phyloP scores from a whole-genome alignment of 2,329 filamentous ascomycete genomes.

The Falciphora oryzae region DNA sequence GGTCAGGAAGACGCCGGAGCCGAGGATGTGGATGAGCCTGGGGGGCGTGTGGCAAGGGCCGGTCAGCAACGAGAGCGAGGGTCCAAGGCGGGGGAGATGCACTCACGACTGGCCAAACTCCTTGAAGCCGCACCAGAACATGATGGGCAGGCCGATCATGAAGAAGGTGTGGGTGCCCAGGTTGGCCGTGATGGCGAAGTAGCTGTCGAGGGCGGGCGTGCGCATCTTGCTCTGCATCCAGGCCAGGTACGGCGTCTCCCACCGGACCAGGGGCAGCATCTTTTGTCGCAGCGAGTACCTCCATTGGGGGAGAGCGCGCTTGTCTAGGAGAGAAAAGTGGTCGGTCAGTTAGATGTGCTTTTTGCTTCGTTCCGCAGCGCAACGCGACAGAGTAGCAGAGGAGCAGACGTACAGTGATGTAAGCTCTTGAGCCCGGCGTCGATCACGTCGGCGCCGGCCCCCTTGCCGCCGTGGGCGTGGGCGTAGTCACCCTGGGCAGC shows the following conservation, averaged over 20 bases:
- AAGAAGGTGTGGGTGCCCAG: conserved; percentile 98
- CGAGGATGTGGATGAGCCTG: conserved; percentile 69
- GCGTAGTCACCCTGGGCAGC: not conserved
- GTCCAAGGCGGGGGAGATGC: not conserved
- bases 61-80: not conserved
- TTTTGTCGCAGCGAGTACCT: conserved; percentile 77
- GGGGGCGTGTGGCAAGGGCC: not conserved
- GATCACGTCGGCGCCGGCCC: conserved; percentile 26
- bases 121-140: conserved; percentile 94
- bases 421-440: conserved; percentile 77
- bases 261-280: conserved; percentile 80
- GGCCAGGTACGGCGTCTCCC: conserved; percentile 93
- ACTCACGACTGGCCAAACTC: conserved; percentile 80
- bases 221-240: conserved; percentile 75
- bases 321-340: conserved; percentile 51
- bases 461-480: not conserved
- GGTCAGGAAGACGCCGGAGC: conserved; percentile 76
- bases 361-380: not conserved
- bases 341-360: not conserved
- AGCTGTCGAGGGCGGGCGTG: conserved; percentile 82
- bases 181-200: conserved; percentile 95
- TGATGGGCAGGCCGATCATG: conserved; percentile 88
- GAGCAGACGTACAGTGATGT: conserved; percentile 60
- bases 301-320: conserved; percentile 78
- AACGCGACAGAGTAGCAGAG: not conserved